phyloP scores from a whole-genome alignment of 306 rosid genomes.

The Acacia crassicarpa region DNA sequence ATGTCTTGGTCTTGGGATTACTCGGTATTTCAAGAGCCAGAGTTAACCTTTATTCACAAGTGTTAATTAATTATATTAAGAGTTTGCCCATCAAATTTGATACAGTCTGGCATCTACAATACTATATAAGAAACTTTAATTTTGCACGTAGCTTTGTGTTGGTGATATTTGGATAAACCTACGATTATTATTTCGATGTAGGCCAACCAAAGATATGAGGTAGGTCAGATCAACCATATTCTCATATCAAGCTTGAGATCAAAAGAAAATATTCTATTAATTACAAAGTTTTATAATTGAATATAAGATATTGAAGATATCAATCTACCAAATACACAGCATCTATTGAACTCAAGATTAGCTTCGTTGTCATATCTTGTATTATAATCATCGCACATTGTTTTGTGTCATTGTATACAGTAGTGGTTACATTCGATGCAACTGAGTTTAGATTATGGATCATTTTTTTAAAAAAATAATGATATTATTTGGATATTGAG shows the following conservation, averaged over 20 bases:
- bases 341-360: background rate
- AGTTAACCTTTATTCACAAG: background rate
- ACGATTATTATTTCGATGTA: background rate
- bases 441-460: background rate
- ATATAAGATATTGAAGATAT: background rate
- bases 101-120: background rate
- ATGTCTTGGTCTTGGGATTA: background rate
- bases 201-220: background rate
- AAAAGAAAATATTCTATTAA: background rate
- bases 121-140: background rate
- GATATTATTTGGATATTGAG: background rate
- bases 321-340: background rate
- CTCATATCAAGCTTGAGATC: background rate
- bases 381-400: background rate
- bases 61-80: too few relatives aligned
- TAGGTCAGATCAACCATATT: background rate
- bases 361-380: slow-evolving; percentile 14
- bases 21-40: background rate
- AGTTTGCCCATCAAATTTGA: background rate
- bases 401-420: background rate
- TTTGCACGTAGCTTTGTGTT: background rate
- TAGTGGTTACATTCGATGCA: background rate
- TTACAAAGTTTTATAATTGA: background rate
- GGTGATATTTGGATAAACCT: background rate
- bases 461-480: background rate